Evolutionary conservation across 352 stramenopile genomes (phyloP).

Genomic region (Aphanomyces euteiches): DNA sequence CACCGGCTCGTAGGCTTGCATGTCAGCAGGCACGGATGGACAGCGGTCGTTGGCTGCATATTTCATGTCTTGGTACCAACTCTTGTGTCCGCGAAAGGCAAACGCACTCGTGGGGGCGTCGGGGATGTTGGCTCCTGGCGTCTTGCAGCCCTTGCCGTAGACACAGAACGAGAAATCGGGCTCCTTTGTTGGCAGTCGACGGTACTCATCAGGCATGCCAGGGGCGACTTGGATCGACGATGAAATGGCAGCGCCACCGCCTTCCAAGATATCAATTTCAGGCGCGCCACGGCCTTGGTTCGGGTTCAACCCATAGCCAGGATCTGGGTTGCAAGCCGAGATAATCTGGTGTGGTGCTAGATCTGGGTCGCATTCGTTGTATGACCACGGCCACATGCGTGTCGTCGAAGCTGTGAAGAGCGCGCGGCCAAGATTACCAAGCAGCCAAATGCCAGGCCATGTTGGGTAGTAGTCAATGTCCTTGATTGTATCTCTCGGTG

Average conservation of each 20-base stretch:
- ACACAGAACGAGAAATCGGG: slow-evolving; percentile 71
- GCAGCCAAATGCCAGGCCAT: slow-evolving; percentile 88
- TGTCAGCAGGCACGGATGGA: not conserved
- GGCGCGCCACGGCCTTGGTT: slow-evolving; percentile 59
- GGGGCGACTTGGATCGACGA: slow-evolving; percentile 77
- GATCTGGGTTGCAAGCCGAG: slow-evolving; percentile 33
- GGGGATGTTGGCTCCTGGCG: slow-evolving; percentile 32
- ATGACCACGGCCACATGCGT: not conserved
- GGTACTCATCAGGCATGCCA: slow-evolving; percentile 78
- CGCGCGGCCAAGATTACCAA: slow-evolving; percentile 78
- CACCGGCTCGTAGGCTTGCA: not conserved
- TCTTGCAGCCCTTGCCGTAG: slow-evolving; percentile 84
- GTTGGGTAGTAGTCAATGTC: slow-evolving; percentile 40
- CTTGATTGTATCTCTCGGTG: slow-evolving; percentile 28
- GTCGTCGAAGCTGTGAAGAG: slow-evolving; percentile 82
- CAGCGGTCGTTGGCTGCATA: slow-evolving; percentile 54
- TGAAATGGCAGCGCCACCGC: slow-evolving; percentile 59
- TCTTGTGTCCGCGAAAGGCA: slow-evolving; percentile 42
- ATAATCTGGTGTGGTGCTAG: no score
- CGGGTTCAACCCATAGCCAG: slow-evolving; percentile 43
- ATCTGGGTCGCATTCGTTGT: no score
- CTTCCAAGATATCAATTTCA: slow-evolving; percentile 80
- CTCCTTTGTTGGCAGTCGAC: slow-evolving; percentile 51
- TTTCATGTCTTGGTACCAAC: slow-evolving; percentile 55
- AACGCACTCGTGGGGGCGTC: slow-evolving; percentile 78